Base-by-base conservation (phyloP, 2,329 filamentous ascomycete species). In the Aspergillus sp. region DNA sequence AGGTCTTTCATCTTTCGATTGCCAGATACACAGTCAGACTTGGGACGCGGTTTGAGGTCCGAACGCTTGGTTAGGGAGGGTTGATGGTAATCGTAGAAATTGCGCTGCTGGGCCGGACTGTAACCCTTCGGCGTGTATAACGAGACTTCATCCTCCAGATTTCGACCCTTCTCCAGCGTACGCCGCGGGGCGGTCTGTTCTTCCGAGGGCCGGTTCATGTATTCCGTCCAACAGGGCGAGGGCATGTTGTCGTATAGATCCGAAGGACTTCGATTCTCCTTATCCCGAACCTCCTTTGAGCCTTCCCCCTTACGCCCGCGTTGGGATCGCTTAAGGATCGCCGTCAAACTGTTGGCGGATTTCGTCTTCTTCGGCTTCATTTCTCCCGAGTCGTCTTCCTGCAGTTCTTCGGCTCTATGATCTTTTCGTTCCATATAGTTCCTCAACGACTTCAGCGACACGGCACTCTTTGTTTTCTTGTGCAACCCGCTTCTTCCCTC, bases 211-310 rank as follows among this genome's bases (percentile, higher is more conserved):
- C 57, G 55, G 4, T 63, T 61, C 35, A 69, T 62, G 53, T 89
- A 91, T 49, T 91, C 80, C 10, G 82, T 75, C 68, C 84, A 94
- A 35, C 89, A 86, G 15, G 88, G 86, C 2, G 82, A 77, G 12
- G 73, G 68, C 7, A 61, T 50, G 30, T 64, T 60, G 25, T 64
- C 60, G 11, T 57, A 53, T 5, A 58, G 49, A 8, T 66, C 61
- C 1, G 68, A 64, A 3, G 83, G 84, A 19, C 74, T 79, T 33
- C 71, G 72, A 55, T 94, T 94, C 59, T 94, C 86, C 60, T 93
- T 93, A 56, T 89, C 80, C 48, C 74, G 80, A 16, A 58, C 60
- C 25, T 62, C 57, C 24, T 64, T 67, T 15, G 66, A 58, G 33
- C 69, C 66, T 5, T 75, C 72, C 8, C 75, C 72, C 40, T 75